Evolutionary conservation across 1,139 yeast species (phyloP).

Genomic region (Magnusiomyces magnusii): DNA sequence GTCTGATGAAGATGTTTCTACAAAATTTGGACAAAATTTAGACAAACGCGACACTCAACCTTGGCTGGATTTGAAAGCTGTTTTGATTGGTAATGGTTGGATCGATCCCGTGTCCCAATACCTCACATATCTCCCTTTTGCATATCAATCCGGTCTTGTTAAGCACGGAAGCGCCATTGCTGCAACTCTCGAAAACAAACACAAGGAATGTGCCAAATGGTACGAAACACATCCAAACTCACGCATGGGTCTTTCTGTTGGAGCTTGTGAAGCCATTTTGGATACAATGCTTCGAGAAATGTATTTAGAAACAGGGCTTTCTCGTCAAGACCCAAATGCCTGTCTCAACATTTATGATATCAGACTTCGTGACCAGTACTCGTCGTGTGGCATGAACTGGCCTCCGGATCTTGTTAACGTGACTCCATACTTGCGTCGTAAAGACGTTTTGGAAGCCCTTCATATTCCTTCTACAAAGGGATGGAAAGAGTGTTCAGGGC

Average conservation of each 20-base stretch:
- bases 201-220: constrained; percentile 28
- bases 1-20: constrained; percentile 16
- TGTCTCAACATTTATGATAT: constrained; percentile 84
- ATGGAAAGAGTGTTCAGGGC: constrained; percentile 74
- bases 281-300: constrained; percentile 21
- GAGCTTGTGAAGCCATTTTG: constrained; percentile 29
- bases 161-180: constrained; percentile 28
- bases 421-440: constrained; percentile 49
- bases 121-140: constrained; percentile 69
- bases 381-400: constrained; percentile 94
- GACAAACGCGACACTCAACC: background rate
- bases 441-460: constrained; percentile 52
- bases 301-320: constrained; percentile 18
- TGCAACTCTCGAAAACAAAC: constrained; percentile 28
- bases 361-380: constrained; percentile 60
- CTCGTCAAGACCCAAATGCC: constrained; percentile 26
- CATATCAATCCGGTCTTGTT: constrained; percentile 53
- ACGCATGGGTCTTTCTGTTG: constrained; percentile 17
- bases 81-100: constrained; percentile 95
- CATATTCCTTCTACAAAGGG: constrained; percentile 29
- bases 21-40: constrained; percentile 17
- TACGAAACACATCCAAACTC: constrained; percentile 24
- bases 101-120: constrained; percentile 86
- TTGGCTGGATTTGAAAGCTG: constrained; percentile 47
- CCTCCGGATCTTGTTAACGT: constrained; percentile 64